Evolutionary conservation across 495 filamentous ascomycete genomes (phyloP).

Genomic region (Cercophora newfieldiana): DNA sequence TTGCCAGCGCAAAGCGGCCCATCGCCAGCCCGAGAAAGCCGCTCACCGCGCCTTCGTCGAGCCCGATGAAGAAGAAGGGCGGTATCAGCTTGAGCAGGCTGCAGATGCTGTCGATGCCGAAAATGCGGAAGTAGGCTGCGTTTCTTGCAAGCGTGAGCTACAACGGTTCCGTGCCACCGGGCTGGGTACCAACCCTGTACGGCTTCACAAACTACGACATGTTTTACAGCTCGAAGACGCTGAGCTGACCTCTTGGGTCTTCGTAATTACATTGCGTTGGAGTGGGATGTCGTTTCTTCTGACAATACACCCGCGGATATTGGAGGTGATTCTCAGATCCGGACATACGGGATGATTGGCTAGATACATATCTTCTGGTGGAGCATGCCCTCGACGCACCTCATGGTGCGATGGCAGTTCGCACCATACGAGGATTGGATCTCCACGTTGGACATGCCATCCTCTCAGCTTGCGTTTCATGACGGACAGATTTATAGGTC

Average conservation of each 20-base stretch:
- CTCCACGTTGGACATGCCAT: neutral
- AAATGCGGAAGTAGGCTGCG: constrained; percentile 43
- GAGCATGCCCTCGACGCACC: neutral
- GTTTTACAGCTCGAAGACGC: neutral
- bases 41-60: constrained; percentile 30
- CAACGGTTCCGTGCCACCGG: too few species aligned
- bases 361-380: neutral
- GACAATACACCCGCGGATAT: neutral
- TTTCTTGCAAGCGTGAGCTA: neutral
- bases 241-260: neutral
- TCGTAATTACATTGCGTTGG: neutral
- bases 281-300: neutral
- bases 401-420: neutral
- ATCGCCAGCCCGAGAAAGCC: constrained; percentile 31
- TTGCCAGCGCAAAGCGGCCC: constrained; percentile 18
- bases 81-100: constrained; percentile 50
- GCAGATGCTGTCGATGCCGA: constrained; percentile 55
- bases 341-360: neutral
- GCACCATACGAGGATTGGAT: neutral
- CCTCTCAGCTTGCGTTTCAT: neutral
- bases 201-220: neutral
- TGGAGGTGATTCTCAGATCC: neutral
- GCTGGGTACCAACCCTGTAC: too few species aligned
- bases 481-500: neutral
- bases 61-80: constrained; percentile 50